These are phyloP conservation scores for Dujonia santamariae DNA, from an alignment of 1,139 yeast species.

Conservation along the genomic window DNA sequence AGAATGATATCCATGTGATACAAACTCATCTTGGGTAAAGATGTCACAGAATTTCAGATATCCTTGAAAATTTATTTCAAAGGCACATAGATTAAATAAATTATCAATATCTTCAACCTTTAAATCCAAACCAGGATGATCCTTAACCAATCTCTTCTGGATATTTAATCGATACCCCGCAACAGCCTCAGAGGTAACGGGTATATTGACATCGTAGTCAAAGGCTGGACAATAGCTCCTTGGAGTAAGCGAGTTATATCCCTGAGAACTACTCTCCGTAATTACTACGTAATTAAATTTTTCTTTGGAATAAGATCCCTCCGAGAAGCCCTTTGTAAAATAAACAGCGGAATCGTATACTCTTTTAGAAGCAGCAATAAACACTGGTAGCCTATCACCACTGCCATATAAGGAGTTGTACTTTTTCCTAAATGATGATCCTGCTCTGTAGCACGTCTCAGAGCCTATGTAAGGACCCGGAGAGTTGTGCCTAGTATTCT, in stretches of 20 bases:
- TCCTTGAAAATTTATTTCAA: constrained; percentile 49
- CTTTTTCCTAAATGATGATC: constrained; percentile 14
- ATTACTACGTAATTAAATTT: too few species aligned
- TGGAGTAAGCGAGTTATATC: too few species aligned
- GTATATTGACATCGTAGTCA: constrained; percentile 14
- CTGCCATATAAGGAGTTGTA: constrained; percentile 16
- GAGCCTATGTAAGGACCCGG: constrained; percentile 24
- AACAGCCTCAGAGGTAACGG: constrained; percentile 10
- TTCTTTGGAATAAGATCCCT: constrained; percentile 11
- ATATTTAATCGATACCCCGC: constrained; percentile 25
- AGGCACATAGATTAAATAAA: constrained; percentile 45
- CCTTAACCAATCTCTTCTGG: constrained; percentile 34
- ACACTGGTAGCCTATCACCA: constrained; percentile 13
- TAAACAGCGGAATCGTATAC: constrained; percentile 15
- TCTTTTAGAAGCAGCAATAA: constrained; percentile 16
- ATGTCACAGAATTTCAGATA: constrained; percentile 43
- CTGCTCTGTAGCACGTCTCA: constrained; percentile 14
- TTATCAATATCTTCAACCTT: constrained; percentile 33
- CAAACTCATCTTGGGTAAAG: constrained; percentile 48
- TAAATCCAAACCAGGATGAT: constrained; percentile 39
- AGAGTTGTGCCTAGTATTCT: constrained; percentile 29
- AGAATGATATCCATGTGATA: constrained; percentile 42
- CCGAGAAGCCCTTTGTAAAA: constrained; percentile 23
- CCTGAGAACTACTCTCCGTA: too few species aligned
- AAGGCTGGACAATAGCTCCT: constrained; percentile 22